Base-by-base conservation (phyloP, 805 yeast species). In the Saccharomyces jurei region DNA sequence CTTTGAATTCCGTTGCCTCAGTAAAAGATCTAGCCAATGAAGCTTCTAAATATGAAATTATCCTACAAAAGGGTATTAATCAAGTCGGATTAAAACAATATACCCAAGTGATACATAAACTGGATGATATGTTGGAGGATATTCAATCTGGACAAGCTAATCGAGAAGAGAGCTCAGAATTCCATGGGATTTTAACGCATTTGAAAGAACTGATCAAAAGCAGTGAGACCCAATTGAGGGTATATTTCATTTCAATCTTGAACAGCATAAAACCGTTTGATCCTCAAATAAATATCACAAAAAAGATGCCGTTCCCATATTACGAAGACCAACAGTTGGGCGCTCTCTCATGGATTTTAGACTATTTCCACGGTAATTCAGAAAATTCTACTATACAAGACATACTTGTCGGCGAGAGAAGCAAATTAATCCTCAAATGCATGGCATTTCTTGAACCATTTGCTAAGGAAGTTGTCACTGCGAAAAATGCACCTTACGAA, bases 161-260 rank as follows among this genome's bases (percentile, higher is more conserved):
- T 13, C 58, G 62, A 30, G 63, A 62, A 52, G 55, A 59, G 22
- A 63, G 63, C 52, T 61, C 67, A 2, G 81, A 79, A 54, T 89
- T 87, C 63, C 80, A 79, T 54, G 94, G 95, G 26, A 80, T 89
- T 4, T 72, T 81, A 47, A 79, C 81, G 31, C 83, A 82, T 63
- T 73, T 87, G 41, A 79, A 79, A 28, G 77, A 75, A 32, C 71
- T 83, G 3, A 78, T 87, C 14, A 75, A 74, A 46, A 77, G 76
- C 55, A 80, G 87, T 41, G 89, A 86, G 57, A 63, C 75, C 49
- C 78, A 78, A 48, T 63, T 88, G 46, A 77, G 77, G 54, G 65
- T 70, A 6, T 78, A 78, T 61, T 80, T 86, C 58, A 73, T 74
- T 27, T 65, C 70, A n/a, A 64, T 75, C n/a, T 57, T 82, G 25